A percentile compares a stretch with the other conserved stretches of the same genome.
Conservation (phyloP, 1,284 basidiomycete species). For the Ustilago tritici region DNA sequence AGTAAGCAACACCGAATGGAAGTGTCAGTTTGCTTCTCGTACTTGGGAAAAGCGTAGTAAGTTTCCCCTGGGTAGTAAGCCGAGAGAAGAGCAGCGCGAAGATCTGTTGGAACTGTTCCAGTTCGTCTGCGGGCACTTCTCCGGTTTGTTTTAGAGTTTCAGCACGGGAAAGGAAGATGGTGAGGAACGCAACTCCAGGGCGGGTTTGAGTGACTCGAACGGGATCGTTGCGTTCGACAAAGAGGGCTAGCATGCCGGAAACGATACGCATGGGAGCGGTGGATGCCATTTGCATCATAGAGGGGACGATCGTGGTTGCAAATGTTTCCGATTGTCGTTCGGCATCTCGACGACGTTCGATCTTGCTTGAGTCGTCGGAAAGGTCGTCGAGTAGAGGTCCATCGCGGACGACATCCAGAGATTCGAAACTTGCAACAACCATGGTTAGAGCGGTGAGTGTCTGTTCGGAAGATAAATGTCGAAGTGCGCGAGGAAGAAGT, state of each 20-base stretch:
- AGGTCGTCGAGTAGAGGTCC: slow-evolving; percentile 43
- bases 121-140: slow-evolving; percentile 76
- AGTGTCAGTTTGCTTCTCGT: slow-evolving; percentile 77
- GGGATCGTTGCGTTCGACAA: slow-evolving; percentile 85
- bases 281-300: slow-evolving; percentile 83
- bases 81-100: slow-evolving; percentile 86
- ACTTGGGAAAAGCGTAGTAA: slow-evolving; percentile 88
- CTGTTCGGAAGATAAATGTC: slow-evolving; percentile 84
- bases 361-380: slow-evolving; percentile 26
- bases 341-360: slow-evolving; percentile 74
- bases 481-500: slow-evolving; percentile 86
- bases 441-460: slow-evolving; percentile 89
- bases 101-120: slow-evolving; percentile 79
- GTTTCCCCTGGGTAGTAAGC: slow-evolving; percentile 75
- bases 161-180: slow-evolving; percentile 89
- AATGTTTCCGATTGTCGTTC: slow-evolving; percentile 91
- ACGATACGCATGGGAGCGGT: slow-evolving; percentile 84
- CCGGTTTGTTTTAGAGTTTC: slow-evolving; percentile 83
- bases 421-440: slow-evolving; percentile 90
- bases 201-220: slow-evolving; percentile 77
- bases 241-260: slow-evolving; percentile 84
- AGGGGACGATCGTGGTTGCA: slow-evolving; percentile 85
- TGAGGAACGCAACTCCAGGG: slow-evolving; percentile 92
- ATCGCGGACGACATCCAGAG: slow-evolving; percentile 76
- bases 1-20: slow-evolving; percentile 73